phyloP scores from a whole-genome alignment of 2,329 filamentous ascomycete species.

The Cryphonectria japonica region DNA sequence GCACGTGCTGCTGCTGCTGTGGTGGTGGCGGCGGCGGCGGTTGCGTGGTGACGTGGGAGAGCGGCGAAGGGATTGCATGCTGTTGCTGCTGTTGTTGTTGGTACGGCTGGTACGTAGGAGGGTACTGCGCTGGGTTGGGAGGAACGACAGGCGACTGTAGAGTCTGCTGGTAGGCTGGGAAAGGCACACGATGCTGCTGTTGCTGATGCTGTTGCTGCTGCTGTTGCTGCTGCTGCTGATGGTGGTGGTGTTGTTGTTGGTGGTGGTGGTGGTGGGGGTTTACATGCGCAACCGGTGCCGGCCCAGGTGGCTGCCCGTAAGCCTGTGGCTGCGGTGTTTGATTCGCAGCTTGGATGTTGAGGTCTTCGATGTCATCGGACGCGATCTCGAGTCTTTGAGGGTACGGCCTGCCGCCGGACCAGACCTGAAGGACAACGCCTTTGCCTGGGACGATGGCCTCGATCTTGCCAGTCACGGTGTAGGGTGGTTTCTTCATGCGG shows the following conservation, averaged over 20 bases:
- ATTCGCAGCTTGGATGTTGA: constrained; percentile 20
- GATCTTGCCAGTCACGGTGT: constrained; percentile 27
- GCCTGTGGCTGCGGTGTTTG: neutral
- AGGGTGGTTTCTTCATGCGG: constrained; percentile 26
- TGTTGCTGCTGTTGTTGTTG: constrained; percentile 13
- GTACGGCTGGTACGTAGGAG: constrained; percentile 6
- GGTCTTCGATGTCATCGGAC: constrained; percentile 25
- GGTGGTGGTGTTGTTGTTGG: constrained; percentile 7
- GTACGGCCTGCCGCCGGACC: constrained; percentile 24
- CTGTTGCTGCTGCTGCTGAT: constrained; percentile 6
- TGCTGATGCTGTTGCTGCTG: constrained; percentile 13
- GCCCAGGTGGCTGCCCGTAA: constrained; percentile 18
- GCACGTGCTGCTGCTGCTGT: constrained; percentile 31
- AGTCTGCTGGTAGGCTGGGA: constrained; percentile 17
- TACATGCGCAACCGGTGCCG: constrained; percentile 14
- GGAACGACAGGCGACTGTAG: constrained; percentile 13
- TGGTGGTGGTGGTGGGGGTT: constrained; percentile 5
- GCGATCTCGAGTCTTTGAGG: constrained; percentile 22
- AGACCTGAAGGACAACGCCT: constrained; percentile 24
- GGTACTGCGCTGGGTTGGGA: constrained; percentile 1
- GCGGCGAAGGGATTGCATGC: constrained; percentile 6
- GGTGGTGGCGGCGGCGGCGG: neutral
- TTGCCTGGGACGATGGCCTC: constrained; percentile 26
- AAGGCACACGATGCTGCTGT: constrained; percentile 18
- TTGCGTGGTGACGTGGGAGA: constrained; percentile 8